Evolutionary conservation across 2,329 filamentous ascomycete genomes (phyloP), one percentile per base, ranked within the genome.

Genomic region (Aspergillus uvarum): DNA sequence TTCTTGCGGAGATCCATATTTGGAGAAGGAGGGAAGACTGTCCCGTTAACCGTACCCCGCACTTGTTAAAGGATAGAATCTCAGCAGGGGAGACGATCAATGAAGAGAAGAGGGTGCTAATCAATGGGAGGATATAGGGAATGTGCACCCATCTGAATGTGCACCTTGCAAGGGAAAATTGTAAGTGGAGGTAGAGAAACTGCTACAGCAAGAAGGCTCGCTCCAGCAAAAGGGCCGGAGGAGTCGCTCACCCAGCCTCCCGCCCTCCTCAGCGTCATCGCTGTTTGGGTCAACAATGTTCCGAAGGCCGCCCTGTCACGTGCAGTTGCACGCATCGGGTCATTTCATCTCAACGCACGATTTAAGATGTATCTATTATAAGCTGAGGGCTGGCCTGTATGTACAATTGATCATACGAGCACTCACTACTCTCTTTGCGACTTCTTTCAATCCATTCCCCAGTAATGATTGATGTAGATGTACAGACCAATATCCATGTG

Each of bases 1-100:
- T 92, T 91, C 70, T 81, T 81, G 44, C 78, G 76, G 22, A 71
- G 70, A 65, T 80, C 78, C 77, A 80, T 80, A 47, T 29, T 72
- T 56, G 59, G 51, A 19, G 32, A 16, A 12, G 32, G 32, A 12
- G 32, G 12, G 26, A 3, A 3, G 22, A 3, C 38, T 42, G 44
- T 52, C 51, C 32, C 50, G 54, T 44, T 12, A 59, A 61, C 47
- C 56, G 59, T 63, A 63, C 61, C 61, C 61, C 61, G 61, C 61
- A 63, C 38, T 59, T n/a, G n/a, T n/a, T 19, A 8, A 5, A 26
- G 26, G 53, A 47, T 32, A 24, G 53, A 22, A 44, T 26, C n/a
- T 29, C 53, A 55, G 14, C 16, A 4, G 38, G 29, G 22, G 35
- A 24, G 14, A 50, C 19, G 4, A 19, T 4, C 10, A 21, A 53